Conservation (phyloP, 768 basidiomycete genomes). For the Amanita pseudoporphyria region DNA sequence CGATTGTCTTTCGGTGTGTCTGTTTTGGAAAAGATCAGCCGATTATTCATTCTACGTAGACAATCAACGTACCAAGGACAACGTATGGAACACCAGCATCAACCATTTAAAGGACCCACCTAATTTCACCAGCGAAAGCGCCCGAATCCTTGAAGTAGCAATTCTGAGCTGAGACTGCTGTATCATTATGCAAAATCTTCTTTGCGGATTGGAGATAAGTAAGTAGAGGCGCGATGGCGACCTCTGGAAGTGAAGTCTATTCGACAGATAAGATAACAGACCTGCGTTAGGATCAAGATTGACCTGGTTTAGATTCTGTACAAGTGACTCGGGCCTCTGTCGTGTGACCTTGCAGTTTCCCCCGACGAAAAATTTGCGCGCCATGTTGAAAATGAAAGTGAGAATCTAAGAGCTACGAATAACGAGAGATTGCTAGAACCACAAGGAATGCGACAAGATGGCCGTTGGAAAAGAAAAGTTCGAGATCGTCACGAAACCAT, state of each 20-base stretch:
- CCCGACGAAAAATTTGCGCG: constrained; percentile 89
- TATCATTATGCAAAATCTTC: constrained; percentile 48
- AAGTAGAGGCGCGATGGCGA: too few species aligned
- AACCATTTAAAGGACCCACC: constrained; percentile 45
- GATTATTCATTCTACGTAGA: constrained; percentile 4
- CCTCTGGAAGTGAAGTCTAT: constrained; percentile 43
- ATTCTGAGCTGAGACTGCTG: constrained; percentile 89
- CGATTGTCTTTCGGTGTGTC: constrained; percentile 94
- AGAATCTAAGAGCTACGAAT: not conserved
- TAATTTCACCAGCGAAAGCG: constrained; percentile 96
- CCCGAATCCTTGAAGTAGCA: constrained; percentile 75
- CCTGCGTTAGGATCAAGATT: constrained; percentile 70
- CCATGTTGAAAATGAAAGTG: constrained; percentile 29
- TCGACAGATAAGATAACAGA: constrained; percentile 23
- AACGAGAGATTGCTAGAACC: too few species aligned
- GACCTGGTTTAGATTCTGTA: constrained; percentile 68
- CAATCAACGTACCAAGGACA: constrained; percentile 54
- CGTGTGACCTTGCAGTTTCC: constrained; percentile 87
- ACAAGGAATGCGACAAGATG: too few species aligned
- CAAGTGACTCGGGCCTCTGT: constrained; percentile 54
- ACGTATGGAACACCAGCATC: constrained; percentile 88
- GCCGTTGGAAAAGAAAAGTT: too few species aligned
- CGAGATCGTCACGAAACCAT: too few species aligned
- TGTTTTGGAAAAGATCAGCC: constrained; percentile 23
- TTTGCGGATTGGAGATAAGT: constrained; percentile 67